Percentiles rank a stretch among this genome's conserved stretches.
phyloP scores from a whole-genome alignment of 176 grass and related monocot species.

The Phoenix roebelenii region DNA sequence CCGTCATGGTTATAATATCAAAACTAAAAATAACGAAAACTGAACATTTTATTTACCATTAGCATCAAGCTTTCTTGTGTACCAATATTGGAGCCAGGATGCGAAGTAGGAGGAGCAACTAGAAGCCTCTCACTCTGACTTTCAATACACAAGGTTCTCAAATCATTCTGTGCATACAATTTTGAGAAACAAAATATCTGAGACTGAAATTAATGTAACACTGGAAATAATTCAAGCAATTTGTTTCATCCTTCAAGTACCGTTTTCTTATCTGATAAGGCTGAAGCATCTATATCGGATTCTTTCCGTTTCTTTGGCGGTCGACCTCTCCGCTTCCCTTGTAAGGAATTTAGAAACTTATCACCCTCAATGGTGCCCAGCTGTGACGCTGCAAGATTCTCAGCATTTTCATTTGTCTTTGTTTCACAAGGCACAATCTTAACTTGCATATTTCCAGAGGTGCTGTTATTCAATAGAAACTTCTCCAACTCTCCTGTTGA shows the following conservation, averaged over 20 bases:
- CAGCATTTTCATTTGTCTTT: conserved; percentile 53
- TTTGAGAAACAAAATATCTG: conserved; percentile 18
- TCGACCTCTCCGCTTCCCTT: conserved; percentile 51
- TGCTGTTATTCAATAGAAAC: conserved; percentile 52
- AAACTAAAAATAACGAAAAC: no score
- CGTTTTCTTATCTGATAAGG: conserved; percentile 64
- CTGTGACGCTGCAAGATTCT: conserved; percentile 33
- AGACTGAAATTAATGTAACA: conserved; percentile 3
- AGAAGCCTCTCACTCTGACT: conserved; percentile 41
- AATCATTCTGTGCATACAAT: conserved; percentile 39
- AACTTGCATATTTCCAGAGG: conserved; percentile 44
- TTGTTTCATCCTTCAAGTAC: conserved; percentile 6
- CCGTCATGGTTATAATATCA: no score
- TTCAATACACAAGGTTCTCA: conserved; percentile 47
- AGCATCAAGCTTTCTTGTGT: conserved; percentile 50
- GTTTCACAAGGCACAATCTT: conserved; percentile 65
- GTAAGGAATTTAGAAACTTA: conserved; percentile 40
- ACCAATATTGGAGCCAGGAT: conserved; percentile 47
- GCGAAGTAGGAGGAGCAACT: conserved; percentile 29
- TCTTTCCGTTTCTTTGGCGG: conserved; percentile 63
- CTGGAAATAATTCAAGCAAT: background rate
- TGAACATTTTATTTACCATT: conserved; percentile 29
- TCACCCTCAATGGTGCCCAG: conserved; percentile 30
- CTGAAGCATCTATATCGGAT: conserved; percentile 29
- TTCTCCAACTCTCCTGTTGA: conserved; percentile 69